Evolutionary conservation across 768 basidiomycete genomes (phyloP).

Genomic region (Hydnomerulius pinastri): DNA sequence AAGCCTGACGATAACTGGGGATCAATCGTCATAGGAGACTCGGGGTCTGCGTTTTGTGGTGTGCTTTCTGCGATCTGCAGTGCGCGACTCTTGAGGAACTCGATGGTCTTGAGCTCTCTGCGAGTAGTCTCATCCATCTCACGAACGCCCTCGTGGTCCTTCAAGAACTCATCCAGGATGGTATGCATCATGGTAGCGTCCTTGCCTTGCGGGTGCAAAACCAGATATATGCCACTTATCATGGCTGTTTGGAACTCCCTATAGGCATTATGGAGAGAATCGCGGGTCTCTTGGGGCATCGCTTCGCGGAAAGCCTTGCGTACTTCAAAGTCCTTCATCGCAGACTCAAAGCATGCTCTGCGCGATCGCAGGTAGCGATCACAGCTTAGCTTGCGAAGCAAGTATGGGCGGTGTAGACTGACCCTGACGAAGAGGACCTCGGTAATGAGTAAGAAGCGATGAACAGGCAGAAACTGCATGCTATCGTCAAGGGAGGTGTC

Average conservation of each 20-base stretch:
- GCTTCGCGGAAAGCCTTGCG: slow-evolving; percentile 66
- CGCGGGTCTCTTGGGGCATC: slow-evolving; percentile 62
- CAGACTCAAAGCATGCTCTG: slow-evolving; percentile 87
- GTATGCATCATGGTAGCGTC: slow-evolving; percentile 73
- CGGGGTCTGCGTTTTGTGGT: slow-evolving; percentile 19
- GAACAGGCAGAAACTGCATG: slow-evolving; percentile 68
- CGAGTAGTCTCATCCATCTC: slow-evolving; percentile 84
- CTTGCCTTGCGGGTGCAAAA: slow-evolving; percentile 73
- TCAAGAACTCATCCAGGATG: slow-evolving; percentile 77
- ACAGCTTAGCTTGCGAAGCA: slow-evolving; percentile 71
- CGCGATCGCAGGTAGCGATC: slow-evolving; percentile 83
- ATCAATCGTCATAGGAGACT: slow-evolving; percentile 13
- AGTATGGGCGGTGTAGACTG: slow-evolving; percentile 84
- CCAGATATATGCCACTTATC: slow-evolving; percentile 86
- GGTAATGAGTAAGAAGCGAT: slow-evolving; percentile 87
- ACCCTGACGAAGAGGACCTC: slow-evolving; percentile 87
- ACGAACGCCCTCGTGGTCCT: slow-evolving; percentile 49
- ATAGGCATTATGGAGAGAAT: slow-evolving; percentile 78
- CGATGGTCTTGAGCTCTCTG: slow-evolving; percentile 81
- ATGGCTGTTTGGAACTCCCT: slow-evolving; percentile 88
- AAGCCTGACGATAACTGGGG: slow-evolving; percentile 38
- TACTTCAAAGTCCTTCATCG: slow-evolving; percentile 83
- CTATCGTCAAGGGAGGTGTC: slow-evolving; percentile 76
- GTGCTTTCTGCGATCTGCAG: slow-evolving; percentile 48
- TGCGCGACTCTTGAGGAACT: slow-evolving; percentile 73